These are phyloP conservation scores for Lipomyces yamadae DNA, from an alignment of 805 yeast genomes.

Conservation along the genomic window DNA sequence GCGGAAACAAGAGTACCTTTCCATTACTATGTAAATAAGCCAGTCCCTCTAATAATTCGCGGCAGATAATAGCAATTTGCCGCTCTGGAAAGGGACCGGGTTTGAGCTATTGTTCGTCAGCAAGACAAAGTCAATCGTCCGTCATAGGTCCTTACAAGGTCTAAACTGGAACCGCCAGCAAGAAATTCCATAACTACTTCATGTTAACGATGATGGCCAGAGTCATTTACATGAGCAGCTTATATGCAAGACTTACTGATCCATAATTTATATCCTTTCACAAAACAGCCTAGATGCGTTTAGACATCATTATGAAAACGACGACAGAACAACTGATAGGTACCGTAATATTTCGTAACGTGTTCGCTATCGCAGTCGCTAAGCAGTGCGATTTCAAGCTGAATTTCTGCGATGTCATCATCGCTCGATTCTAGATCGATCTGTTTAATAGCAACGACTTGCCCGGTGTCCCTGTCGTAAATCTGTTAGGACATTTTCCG, in stretches of 20 bases:
- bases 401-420: constrained; percentile 74
- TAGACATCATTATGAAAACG: neutral
- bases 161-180: constrained; percentile 78
- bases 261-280: constrained; percentile 72
- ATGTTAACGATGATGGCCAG: neutral
- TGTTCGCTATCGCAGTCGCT: constrained; percentile 67
- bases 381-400: constrained; percentile 69
- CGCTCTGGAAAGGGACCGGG: constrained; percentile 66
- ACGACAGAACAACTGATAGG: neutral
- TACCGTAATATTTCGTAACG: constrained; percentile 65
- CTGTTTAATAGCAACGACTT: constrained; percentile 49
- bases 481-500: constrained; percentile 8
- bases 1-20: constrained; percentile 41
- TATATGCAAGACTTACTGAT: constrained; percentile 47
- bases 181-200: constrained; percentile 67
- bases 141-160: constrained; percentile 50
- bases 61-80: constrained; percentile 58
- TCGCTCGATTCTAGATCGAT: constrained; percentile 69
- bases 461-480: constrained; percentile 40
- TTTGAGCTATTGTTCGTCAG: constrained; percentile 39
- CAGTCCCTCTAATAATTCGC: constrained; percentile 63
- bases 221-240: neutral
- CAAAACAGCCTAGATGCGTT: constrained; percentile 58
- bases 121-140: neutral
- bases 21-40: constrained; percentile 70